Base-by-base conservation (phyloP, 495 filamentous ascomycete genomes). In the Tetracladium setigerum region DNA sequence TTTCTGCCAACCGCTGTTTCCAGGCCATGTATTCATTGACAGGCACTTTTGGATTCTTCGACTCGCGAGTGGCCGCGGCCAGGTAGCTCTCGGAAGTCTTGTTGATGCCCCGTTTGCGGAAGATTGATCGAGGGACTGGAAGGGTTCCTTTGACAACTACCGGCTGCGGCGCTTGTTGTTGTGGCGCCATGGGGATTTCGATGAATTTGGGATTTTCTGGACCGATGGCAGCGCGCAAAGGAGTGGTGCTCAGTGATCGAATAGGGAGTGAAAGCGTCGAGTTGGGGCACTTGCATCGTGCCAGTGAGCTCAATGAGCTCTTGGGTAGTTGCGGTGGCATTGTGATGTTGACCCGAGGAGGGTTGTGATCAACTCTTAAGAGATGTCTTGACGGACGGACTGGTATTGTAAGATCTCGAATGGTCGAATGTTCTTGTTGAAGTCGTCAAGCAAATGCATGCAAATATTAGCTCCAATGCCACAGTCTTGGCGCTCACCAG, bases 121-220 rank as follows among this genome's bases (percentile, higher is more conserved):
- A 87, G 43, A 89, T 60, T 42, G 80, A 68, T 44, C 82, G 74
- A 27, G 86, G 86, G 5, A 78, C 69, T 8, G 86, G 86, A 1
- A 90, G 78, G 17, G 76, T 74, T 60, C 86, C 86, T 67, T 87
- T 87, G 48, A 85, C 69, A 46, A 58, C 66, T 15, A 59, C 67
- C 35, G 71, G 72, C 8, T 58, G 52, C 8, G 63, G 60, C 12
- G 66, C 63, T 57, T 57, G 51, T 14, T 58, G 63, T 62, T 76
- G 71, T 30, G 59, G 56, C 2, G 81, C 71, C 56, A 78, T 73
- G 30, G 86, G 86, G 35, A 89, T 65, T 50, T 86, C 76, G 60
- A 90, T 79, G 68, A 80, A 90, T 47, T 74, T 73, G 49, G 86
- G 86, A 36, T 79, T 85, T 58, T 87, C 83, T 13, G 86, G 86